Evolutionary conservation across 306 rosid genomes (phyloP).

Genomic region (Alnus glutinosa): DNA sequence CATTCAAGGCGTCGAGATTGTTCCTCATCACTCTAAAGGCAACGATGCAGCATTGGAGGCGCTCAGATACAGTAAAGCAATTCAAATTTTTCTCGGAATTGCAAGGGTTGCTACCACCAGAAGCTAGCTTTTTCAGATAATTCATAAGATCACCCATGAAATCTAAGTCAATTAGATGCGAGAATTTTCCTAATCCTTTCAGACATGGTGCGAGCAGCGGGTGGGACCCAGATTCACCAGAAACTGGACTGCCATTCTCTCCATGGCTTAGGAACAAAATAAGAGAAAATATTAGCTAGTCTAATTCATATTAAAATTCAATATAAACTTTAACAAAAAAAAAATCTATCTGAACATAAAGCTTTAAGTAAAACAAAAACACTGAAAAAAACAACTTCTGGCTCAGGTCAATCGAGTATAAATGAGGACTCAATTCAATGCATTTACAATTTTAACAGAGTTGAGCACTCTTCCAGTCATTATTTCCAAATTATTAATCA

Average conservation of each 20-base stretch:
- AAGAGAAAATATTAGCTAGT: conserved; percentile 28
- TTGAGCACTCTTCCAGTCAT: not conserved
- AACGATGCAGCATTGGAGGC: conserved; percentile 90
- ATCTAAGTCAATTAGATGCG: conserved; percentile 9
- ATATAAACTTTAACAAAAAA: not conserved
- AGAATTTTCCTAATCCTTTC: conserved; percentile 87
- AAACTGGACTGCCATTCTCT: conserved; percentile 37
- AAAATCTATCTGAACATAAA: not conserved
- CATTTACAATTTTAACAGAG: not conserved
- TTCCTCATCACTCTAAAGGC: conserved; percentile 93
- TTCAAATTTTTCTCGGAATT: conserved; percentile 44
- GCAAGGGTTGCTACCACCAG: conserved; percentile 47
- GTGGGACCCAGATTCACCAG: conserved; percentile 50
- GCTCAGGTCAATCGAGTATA: not conserved
- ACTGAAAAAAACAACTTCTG: not conserved
- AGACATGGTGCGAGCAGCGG: conserved; percentile 85
- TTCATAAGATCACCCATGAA: no score
- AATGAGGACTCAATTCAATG: not conserved
- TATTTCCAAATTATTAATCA: not conserved
- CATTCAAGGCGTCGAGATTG: conserved; percentile 92
- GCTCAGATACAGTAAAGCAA: conserved; percentile 75
- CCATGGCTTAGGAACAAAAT: conserved; percentile 56
- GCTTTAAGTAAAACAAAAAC: not conserved
- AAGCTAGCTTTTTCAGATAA: conserved; percentile 71
- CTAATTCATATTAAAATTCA: conserved; percentile 25